Percentiles rank a stretch among this genome's conserved stretches.
Evolutionary conservation across 1,284 basidiomycete species (phyloP).

Genomic region (Apiotrichum sp.): DNA sequence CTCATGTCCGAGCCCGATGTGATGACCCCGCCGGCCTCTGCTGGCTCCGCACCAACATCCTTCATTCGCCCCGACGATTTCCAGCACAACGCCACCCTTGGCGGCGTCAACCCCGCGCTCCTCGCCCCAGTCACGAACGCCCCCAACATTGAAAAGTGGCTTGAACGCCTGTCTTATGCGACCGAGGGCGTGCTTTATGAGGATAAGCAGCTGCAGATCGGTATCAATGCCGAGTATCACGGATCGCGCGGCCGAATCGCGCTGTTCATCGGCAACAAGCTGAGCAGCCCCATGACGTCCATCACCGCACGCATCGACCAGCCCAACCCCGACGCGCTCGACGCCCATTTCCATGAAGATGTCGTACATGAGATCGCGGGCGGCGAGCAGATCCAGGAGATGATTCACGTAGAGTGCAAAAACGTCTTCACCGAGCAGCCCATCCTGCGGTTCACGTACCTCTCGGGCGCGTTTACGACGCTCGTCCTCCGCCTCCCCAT

Average conservation of each 20-base stretch:
- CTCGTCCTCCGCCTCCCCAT: slow-evolving; percentile 80
- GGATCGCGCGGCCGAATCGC: slow-evolving; percentile 84
- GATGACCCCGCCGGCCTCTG: background rate
- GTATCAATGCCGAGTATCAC: slow-evolving; percentile 93
- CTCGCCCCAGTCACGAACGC: slow-evolving; percentile 54
- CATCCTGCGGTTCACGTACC: slow-evolving; percentile 79
- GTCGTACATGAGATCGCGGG: slow-evolving; percentile 66
- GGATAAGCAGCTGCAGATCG: slow-evolving; percentile 90
- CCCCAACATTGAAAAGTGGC: slow-evolving; percentile 77
- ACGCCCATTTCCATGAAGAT: slow-evolving; percentile 81
- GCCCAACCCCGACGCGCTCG: slow-evolving; percentile 65
- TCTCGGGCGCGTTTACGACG: slow-evolving; percentile 84
- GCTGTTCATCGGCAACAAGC: slow-evolving; percentile 94
- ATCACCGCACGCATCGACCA: slow-evolving; percentile 79
- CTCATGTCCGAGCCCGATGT: slow-evolving; percentile 10
- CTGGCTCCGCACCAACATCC: background rate
- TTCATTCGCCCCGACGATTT: slow-evolving; percentile 12
- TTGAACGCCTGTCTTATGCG: slow-evolving; percentile 72
- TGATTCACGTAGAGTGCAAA: slow-evolving; percentile 91
- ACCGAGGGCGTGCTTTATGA: slow-evolving; percentile 91
- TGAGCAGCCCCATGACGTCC: slow-evolving; percentile 74
- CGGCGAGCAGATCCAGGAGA: slow-evolving; percentile 84
- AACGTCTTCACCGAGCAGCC: slow-evolving; percentile 72
- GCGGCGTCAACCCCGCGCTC: slow-evolving; percentile 46
- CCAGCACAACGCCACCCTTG: slow-evolving; percentile 33